phyloP scores from a whole-genome alignment of 805 yeast genomes.

The Sugiyamaella lignohabitans region DNA sequence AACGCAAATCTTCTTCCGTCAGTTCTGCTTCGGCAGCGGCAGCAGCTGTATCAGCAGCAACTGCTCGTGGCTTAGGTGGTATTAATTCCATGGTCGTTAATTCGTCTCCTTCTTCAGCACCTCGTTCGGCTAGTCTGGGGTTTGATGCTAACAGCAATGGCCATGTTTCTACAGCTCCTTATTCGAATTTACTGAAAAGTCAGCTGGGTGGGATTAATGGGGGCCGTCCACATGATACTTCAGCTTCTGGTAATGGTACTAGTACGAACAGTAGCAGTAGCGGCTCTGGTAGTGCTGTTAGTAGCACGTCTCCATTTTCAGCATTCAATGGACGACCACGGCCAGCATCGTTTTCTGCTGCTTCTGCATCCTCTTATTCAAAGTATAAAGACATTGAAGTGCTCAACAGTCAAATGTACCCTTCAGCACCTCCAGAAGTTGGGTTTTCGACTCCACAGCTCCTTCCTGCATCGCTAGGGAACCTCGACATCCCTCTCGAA shows the following conservation, averaged over 20 bases:
- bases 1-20: conserved; percentile 3
- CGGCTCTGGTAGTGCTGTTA: background rate
- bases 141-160: background rate
- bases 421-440: conserved; percentile 54
- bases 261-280: background rate
- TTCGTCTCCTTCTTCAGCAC: background rate
- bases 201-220: conserved; percentile 10
- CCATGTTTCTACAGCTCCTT: conserved; percentile 10
- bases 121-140: background rate
- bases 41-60: conserved; percentile 13
- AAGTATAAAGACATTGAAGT: conserved; percentile 38
- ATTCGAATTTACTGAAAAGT: conserved; percentile 14
- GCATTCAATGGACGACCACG: conserved; percentile 13
- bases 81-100: background rate
- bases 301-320: background rate
- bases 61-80: too few species aligned
- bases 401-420: conserved; percentile 14
- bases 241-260: background rate
- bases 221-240: background rate
- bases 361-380: conserved; percentile 53
- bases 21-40: conserved; percentile 3
- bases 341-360: conserved; percentile 54
- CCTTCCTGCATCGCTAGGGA: conserved; percentile 40
- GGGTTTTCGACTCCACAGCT: conserved; percentile 80
- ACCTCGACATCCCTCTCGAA: conserved; percentile 62